Evolutionary conservation across 345 rosid genomes (phyloP), one percentile per base, ranked within the genome.

Genomic region (Lepidium aucheri): DNA sequence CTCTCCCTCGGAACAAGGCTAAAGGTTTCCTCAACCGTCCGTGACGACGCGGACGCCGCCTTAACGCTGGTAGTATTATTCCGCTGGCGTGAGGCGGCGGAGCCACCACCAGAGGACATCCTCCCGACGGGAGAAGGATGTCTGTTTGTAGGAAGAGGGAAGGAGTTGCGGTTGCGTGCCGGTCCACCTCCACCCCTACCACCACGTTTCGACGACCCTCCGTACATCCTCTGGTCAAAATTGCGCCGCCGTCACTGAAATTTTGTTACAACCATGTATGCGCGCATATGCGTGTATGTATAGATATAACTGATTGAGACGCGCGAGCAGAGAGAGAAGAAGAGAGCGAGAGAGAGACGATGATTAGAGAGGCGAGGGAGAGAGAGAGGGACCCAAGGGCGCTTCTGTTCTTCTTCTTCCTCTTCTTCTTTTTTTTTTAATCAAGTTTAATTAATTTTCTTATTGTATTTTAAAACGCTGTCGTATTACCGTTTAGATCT

Each of bases 11-110:
- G 78, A 32, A 90, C 78, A 45, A 93, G 84, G 24, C 81, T 85
- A 56, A 85, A 93, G 4, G 76, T 78, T 81, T 93, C 98, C 75
- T 90, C 96, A 35, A 73, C 77, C 49, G 54, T 46, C 82, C 10
- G 74, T 56, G 34, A 56, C 70, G 69, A 42, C 40, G 63, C 22
- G 5, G 63, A 62, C 9, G 62, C 53, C 50, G 60, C 17, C 59
- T 60, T 74, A 10, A 5, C 64, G 77, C 53, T 78, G 20, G 51
- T 65, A 58, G 26, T 42, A 54, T 60, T 52, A 51, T 41, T 60
- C 46, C 81, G 70, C 54, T 72, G 67, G 8, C 79, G 79, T 28
- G 79, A 46, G 10, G 69, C 78, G 44, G 88, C 65, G 20, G 79
- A 63, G 43, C 46, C 79, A 39, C 63, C 68, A 8, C 76, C 76